These are phyloP conservation scores for Cyclanthera cordifolia DNA, from an alignment of 306 rosid species.

Conservation along the genomic window DNA sequence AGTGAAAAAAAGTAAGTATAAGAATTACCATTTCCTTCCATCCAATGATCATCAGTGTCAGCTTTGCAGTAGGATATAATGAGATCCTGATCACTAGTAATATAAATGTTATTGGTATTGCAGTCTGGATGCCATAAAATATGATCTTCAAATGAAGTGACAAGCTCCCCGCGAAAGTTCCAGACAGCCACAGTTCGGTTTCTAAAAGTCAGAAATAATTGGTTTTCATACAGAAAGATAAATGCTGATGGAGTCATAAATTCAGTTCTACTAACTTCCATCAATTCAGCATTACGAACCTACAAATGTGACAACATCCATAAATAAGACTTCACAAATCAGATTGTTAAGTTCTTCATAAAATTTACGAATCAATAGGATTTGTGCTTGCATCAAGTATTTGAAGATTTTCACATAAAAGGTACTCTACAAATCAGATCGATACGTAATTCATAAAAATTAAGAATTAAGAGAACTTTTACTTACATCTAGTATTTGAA, in stretches of 20 bases:
- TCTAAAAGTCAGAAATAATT: slow-evolving; percentile 74
- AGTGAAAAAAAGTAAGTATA: no score
- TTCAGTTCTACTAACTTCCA: slow-evolving; percentile 60
- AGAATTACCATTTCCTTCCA: slow-evolving; percentile 66
- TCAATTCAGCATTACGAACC: slow-evolving; percentile 70
- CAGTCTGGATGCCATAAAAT: slow-evolving; percentile 95
- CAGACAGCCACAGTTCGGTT: slow-evolving; percentile 82
- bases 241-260: slow-evolving; percentile 94
- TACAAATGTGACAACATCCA: slow-evolving; percentile 16
- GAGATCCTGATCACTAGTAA: slow-evolving; percentile 90
- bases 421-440: slow-evolving; percentile 59
- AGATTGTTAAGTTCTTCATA: background rate
- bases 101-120: slow-evolving; percentile 81
- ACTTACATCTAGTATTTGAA: slow-evolving; percentile 86
- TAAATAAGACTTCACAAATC: slow-evolving; percentile 6
- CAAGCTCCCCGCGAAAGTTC: slow-evolving; percentile 94
- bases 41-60: slow-evolving; percentile 64
- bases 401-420: slow-evolving; percentile 75
- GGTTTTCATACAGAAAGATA: slow-evolving; percentile 81
- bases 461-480: slow-evolving; percentile 18
- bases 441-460: slow-evolving; percentile 70
- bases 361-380: background rate
- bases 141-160: slow-evolving; percentile 88
- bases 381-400: slow-evolving; percentile 67
- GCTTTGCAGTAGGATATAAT: slow-evolving; percentile 91